phyloP scores from a whole-genome alignment of 352 stramenopile genomes.

The Globisporangium apiculatum region DNA sequence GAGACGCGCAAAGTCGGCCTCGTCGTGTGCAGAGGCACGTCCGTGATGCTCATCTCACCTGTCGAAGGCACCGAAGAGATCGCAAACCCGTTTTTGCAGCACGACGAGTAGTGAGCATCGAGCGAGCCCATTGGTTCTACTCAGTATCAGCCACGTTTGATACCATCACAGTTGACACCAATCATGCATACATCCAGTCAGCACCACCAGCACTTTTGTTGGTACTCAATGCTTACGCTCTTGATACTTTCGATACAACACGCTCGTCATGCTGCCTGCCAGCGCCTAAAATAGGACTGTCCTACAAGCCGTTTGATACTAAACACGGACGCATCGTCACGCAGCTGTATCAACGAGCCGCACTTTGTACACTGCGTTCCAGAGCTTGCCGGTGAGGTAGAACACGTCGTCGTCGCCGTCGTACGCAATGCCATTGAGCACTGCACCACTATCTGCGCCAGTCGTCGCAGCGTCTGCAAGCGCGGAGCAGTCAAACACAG shows the following conservation, averaged over 20 bases:
- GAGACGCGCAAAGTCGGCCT: constrained; percentile 91
- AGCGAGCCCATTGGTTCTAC: no score
- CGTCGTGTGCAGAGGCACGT: constrained; percentile 91
- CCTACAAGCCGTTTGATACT: no score
- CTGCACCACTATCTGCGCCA: constrained; percentile 39
- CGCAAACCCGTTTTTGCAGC: constrained; percentile 87
- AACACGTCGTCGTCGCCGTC: constrained; percentile 85
- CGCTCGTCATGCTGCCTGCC: no score
- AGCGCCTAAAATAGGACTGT: no score
- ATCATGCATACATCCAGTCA: no score
- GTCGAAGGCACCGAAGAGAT: constrained; percentile 90
- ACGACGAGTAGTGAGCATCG: constrained; percentile 46
- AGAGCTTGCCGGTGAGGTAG: constrained; percentile 92
- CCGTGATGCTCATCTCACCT: constrained; percentile 89
- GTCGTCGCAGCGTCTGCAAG: constrained; percentile 57
- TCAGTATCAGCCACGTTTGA: no score
- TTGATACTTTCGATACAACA: no score
- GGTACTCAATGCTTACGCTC: no score
- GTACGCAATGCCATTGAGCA: constrained; percentile 94
- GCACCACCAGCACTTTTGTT: no score
- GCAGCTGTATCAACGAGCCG: constrained; percentile 32
- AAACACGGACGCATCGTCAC: no score
- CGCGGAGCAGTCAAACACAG: constrained; percentile 82
- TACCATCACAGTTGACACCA: no score
- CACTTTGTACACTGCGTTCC: constrained; percentile 89